Base-by-base conservation (phyloP, 306 rosid genomes). In the Vicia faba region DNA sequence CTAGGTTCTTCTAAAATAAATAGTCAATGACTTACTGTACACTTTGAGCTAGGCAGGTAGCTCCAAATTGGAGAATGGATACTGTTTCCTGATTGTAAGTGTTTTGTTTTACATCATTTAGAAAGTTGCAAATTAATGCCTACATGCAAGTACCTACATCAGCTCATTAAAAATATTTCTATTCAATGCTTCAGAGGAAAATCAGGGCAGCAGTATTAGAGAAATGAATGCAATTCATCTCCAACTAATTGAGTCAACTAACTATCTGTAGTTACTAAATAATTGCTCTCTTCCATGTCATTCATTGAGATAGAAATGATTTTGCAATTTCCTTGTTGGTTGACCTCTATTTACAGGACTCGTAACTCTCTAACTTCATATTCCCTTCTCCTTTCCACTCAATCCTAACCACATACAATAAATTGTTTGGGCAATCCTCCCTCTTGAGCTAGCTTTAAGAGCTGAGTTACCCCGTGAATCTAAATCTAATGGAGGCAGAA, bases 81-180 rank as follows among this genome's bases (percentile, higher is more conserved):
- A 11, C 68, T 31, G 28, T 66, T 66, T 45, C 35, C 8, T 44
- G 50, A 23, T 48, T 28, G 54, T 53, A 16, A 46, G 35, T 28
- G 40, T 4, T 59, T 71, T 49, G 29, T 50, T 41, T 31, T 58
- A 26, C 26, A 16, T 39, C 62, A 20, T 48, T 9, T 48, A 18
- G 53, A 23, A 65, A 59, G 68, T 66, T 45, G 45, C 55, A 48
- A 48, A 38, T 67, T 41, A 63, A 41, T 65, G 45, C 64, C n/a
- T 40, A 28, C 8, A 41, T 38, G 57, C 68, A 67, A 36, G 54
- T 65, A 65, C 61, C 19, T 44, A 38, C 28, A 54, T 66, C 48
- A 36, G 50, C 61, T 10, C 3, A 53, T 29, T 41, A 53, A 73
- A 50, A 19, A 28, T 56, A 45, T 53, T 64, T 53, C 28, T 43